Conservation (phyloP, 164 flowering plant genomes). For the Vitis labrusca region DNA sequence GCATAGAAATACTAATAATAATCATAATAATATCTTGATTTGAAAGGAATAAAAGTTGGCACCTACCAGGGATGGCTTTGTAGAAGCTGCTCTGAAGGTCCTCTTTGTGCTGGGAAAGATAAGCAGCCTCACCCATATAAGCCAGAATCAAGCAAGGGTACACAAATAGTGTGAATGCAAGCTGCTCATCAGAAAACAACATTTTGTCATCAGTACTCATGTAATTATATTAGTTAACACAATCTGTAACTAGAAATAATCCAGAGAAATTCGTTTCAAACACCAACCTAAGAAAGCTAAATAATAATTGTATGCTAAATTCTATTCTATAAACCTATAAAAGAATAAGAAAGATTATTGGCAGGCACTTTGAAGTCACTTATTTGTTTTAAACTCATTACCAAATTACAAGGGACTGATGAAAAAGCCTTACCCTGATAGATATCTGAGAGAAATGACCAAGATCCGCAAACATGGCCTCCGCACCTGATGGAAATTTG, state of each 20-base stretch:
- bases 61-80: slow-evolving; percentile 47
- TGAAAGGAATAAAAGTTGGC: too few species aligned
- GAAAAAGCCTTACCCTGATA: slow-evolving; percentile 38
- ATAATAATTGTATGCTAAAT: too few species aligned
- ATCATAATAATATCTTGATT: too few species aligned
- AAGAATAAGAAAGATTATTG: too few species aligned
- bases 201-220: not conserved
- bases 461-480: slow-evolving; percentile 81
- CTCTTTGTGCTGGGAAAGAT: slow-evolving; percentile 40
- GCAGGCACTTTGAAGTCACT: too few species aligned
- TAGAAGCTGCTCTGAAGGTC: slow-evolving; percentile 41
- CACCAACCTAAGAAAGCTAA: too few species aligned
- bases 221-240: too few species aligned
- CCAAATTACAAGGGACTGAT: not conserved
- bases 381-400: too few species aligned
- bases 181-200: slow-evolving; percentile 28
- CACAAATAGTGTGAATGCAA: slow-evolving; percentile 54
- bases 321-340: too few species aligned
- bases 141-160: slow-evolving; percentile 65
- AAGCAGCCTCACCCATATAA: slow-evolving; percentile 81
- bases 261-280: too few species aligned
- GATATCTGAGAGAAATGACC: slow-evolving; percentile 67
- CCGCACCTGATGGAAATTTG: slow-evolving; percentile 48
- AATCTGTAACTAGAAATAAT: too few species aligned
- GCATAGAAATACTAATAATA: too few species aligned